A percentile compares a stretch with the other conserved stretches of the same genome.
phyloP scores from a whole-genome alignment of 2,329 filamentous ascomycete species.

The Hymenoscyphus occultus region DNA sequence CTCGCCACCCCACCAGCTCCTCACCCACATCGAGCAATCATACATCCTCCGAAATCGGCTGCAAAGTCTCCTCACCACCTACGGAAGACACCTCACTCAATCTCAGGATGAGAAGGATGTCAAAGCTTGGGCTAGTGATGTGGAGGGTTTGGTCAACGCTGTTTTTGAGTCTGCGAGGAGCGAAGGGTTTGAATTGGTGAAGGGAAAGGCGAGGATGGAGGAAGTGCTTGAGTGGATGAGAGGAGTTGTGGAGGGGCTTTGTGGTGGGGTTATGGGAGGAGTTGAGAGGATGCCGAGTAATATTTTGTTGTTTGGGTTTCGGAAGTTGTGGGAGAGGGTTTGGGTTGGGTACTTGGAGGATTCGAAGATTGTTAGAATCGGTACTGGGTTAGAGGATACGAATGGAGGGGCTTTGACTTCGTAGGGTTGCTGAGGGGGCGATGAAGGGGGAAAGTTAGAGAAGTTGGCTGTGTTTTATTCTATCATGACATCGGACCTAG shows the following conservation, averaged over 20 bases:
- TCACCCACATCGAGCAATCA: constrained; percentile 25
- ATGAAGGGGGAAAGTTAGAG: too few relatives aligned
- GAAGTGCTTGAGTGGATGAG: constrained; percentile 21
- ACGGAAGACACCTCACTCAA: constrained; percentile 18
- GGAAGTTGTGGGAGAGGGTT: constrained; percentile 23
- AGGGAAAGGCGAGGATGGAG: constrained; percentile 9
- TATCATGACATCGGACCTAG: too few relatives aligned
- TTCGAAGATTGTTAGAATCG: not conserved
- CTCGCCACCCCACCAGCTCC: constrained; percentile 27
- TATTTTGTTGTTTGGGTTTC: constrained; percentile 22
- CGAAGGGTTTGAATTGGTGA: constrained; percentile 10
- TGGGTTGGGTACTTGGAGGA: constrained; percentile 15
- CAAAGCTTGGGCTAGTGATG: constrained; percentile 17
- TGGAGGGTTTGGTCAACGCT: constrained; percentile 19
- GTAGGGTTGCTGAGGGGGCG: too few relatives aligned
- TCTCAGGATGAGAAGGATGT: constrained; percentile 18
- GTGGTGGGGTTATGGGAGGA: constrained; percentile 16
- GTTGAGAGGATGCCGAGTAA: constrained; percentile 18
- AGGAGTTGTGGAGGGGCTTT: constrained; percentile 18
- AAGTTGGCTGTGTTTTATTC: too few relatives aligned
- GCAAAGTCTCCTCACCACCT: constrained; percentile 28
- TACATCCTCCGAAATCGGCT: constrained; percentile 28
- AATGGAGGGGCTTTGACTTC: too few relatives aligned
- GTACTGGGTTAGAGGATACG: too few relatives aligned
- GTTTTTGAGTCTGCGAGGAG: constrained; percentile 13